Conservation (phyloP, 2,329 filamentous ascomycete genomes). For the Fusarium paranaense region DNA sequence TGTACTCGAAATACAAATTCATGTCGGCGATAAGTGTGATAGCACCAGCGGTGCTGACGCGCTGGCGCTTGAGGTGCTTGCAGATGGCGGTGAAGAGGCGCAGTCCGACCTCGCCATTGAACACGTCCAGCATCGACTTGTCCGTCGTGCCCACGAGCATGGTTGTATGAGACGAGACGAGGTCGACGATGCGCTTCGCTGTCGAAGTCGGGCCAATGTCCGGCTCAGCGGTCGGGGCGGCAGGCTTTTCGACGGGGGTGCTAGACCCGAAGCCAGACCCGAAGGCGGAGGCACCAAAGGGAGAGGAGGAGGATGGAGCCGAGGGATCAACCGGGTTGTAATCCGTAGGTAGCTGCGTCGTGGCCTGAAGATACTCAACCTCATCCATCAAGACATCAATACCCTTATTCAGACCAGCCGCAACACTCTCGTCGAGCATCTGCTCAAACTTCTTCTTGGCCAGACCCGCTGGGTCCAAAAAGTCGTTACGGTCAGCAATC, state of each 20-base stretch:
- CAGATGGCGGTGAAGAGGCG: conserved; percentile 91
- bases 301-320: conserved; percentile 27
- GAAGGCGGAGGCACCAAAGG: conserved; percentile 19
- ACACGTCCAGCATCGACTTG: conserved; percentile 97
- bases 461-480: conserved; percentile 88
- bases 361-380: conserved; percentile 94
- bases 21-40: conserved; percentile 96
- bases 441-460: conserved; percentile 99
- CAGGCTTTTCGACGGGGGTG: conserved; percentile 29
- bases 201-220: conserved; percentile 79
- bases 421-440: conserved; percentile 97
- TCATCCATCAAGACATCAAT: conserved; percentile 99
- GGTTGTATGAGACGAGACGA: conserved; percentile 88
- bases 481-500: conserved; percentile 92
- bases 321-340: conserved; percentile 77
- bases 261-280: conserved; percentile 32
- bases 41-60: conserved; percentile 88
- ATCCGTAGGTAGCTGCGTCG: conserved; percentile 85
- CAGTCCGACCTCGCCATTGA: conserved; percentile 96
- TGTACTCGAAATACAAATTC: conserved; percentile 91
- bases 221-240: conserved; percentile 50
- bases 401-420: conserved; percentile 94
- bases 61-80: conserved; percentile 97
- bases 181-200: conserved; percentile 82
- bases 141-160: conserved; percentile 97